These are phyloP conservation scores for Tolypocladium paradoxum DNA, from an alignment of 2,329 filamentous ascomycete species.

Conservation along the genomic window DNA sequence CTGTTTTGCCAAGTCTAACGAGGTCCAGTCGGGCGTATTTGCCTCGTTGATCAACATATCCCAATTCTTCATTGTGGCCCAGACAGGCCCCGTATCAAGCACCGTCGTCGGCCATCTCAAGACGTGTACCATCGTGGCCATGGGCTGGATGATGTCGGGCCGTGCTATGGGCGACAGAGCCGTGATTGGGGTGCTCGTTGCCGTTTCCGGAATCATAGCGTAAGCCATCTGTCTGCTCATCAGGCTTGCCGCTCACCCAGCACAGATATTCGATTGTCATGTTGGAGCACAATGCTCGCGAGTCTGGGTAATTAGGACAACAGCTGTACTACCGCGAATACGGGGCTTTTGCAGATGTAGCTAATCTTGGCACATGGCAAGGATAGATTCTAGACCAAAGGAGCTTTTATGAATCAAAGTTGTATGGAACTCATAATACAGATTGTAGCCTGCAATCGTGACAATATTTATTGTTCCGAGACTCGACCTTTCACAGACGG, in stretches of 20 bases:
- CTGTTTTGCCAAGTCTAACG: neutral
- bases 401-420: neutral
- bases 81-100: conserved; percentile 52
- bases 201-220: conserved; percentile 46
- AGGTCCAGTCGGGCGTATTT: conserved; percentile 45
- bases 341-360: neutral
- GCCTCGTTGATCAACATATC: conserved; percentile 56
- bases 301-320: neutral
- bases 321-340: neutral
- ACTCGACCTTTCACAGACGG: neutral
- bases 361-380: neutral
- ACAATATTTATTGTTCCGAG: neutral
- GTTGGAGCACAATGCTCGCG: conserved; percentile 28
- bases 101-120: conserved; percentile 57
- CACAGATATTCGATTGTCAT: conserved; percentile 36
- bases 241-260: neutral
- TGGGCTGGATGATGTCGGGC: conserved; percentile 49
- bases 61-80: conserved; percentile 51
- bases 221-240: conserved; percentile 34
- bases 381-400: neutral
- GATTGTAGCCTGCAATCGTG: neutral
- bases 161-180: conserved; percentile 45
- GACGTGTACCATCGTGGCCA: conserved; percentile 53
- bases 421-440: neutral
- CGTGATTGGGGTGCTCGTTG: conserved; percentile 42